These are phyloP conservation scores for Microdochium trichocladiopsis DNA, from an alignment of 2,329 filamentous ascomycete genomes.

Conservation along the genomic window DNA sequence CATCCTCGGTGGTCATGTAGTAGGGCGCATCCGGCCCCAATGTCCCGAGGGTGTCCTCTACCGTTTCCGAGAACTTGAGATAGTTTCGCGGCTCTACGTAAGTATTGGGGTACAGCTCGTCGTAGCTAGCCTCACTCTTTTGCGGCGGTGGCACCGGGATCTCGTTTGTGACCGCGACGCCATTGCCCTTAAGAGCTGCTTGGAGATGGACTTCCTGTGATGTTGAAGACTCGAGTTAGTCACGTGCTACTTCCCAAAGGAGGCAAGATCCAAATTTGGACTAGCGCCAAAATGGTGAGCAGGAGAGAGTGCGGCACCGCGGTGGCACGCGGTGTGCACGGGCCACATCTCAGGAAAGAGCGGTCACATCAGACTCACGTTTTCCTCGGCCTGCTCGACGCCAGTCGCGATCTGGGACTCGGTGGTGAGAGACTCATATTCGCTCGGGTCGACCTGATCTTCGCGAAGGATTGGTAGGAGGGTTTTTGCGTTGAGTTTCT, in stretches of 20 bases:
- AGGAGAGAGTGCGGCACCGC: neutral
- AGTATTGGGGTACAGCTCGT: constrained; percentile 71
- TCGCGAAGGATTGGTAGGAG: constrained; percentile 82
- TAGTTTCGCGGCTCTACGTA: constrained; percentile 87
- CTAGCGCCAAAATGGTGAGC: neutral
- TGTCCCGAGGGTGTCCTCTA: constrained; percentile 87
- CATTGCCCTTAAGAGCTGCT: constrained; percentile 58
- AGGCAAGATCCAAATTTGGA: neutral
- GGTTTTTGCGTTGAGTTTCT: constrained; percentile 90
- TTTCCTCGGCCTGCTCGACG: constrained; percentile 95
- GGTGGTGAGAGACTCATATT: constrained; percentile 81
- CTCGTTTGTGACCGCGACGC: constrained; percentile 50
- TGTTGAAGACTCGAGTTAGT: constrained; percentile 23
- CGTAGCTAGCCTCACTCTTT: constrained; percentile 71
- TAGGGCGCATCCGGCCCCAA: constrained; percentile 45
- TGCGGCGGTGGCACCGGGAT: constrained; percentile 60
- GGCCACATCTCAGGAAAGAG: constrained; percentile 16
- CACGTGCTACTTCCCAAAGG: constrained; percentile 9
- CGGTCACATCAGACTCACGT: constrained; percentile 58
- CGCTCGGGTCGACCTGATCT: constrained; percentile 77
- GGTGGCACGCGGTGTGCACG: neutral
- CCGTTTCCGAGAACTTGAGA: constrained; percentile 95
- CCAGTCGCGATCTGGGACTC: constrained; percentile 87
- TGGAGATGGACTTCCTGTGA: constrained; percentile 89
- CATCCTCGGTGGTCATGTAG: constrained; percentile 91